Evolutionary conservation across 352 stramenopile genomes (phyloP), one percentile per base, ranked within the genome.

Genomic region (Pythium phragmitis): DNA sequence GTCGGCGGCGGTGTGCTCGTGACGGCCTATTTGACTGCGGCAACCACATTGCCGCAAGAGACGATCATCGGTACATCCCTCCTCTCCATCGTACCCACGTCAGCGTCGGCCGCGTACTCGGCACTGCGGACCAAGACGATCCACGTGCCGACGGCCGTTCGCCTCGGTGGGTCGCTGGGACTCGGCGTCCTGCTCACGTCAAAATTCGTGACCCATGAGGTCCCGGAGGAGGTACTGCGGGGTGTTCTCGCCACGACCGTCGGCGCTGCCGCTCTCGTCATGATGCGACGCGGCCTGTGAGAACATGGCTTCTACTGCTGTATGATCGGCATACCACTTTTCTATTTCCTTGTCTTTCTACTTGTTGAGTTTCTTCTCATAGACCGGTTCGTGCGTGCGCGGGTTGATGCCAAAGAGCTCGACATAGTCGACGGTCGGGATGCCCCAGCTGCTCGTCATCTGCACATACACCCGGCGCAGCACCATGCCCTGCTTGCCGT

Each of bases 351-450:
- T 45, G 17, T 57, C 8, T 56, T 28, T 46, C 47, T 69, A 87
- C 73, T 92, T 90, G 70, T 88, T 90, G 59, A 75, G 78, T 68
- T 94, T 94, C 77, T 91, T 92, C 69, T 94, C 85, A 67, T 94
- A 94, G 47, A 90, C 85, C 9, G 63, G 51, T 48, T 75, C 85
- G 34, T 78, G 66, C 7, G 81, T 91, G 13, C 67, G 57, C 3
- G 80, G 81, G 65, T 94, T 70, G 34, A 94, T 70, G 37, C 82
- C 85, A 45, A 91, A 92, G 55, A 94, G 85, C 59, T 94, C 86
- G 51, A 94, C 72, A 71, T 87, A 91, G 55, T 92, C 83, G 45
- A 94, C 86, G 0, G 78, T 89, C 17, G 86, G 86, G 57, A 94
- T 83, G 14, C 82, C 82, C 86, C 83, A 92, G 42, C 82, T 88